Evolutionary conservation across 2,329 filamentous ascomycete genomes (phyloP).

Genomic region (Chrysosporium queenslandicum): DNA sequence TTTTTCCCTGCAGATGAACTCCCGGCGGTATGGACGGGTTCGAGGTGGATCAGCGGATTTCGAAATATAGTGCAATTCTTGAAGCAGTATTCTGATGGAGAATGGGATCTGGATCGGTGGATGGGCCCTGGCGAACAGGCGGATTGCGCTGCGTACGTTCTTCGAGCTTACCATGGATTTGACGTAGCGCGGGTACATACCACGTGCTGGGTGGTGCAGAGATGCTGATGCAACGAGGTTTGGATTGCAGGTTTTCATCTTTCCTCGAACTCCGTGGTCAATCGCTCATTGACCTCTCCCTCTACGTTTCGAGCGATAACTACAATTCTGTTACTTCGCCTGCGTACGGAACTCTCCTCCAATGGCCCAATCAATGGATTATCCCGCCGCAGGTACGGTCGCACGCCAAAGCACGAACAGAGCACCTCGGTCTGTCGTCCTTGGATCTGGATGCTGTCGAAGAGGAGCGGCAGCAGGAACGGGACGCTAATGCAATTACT

Average conservation of each 20-base stretch:
- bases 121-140: conserved; percentile 37
- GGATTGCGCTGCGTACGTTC: conserved; percentile 42
- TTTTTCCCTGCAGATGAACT: conserved; percentile 41
- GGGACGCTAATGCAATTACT: conserved; percentile 30
- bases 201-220: too few relatives aligned
- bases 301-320: conserved; percentile 85
- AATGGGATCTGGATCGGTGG: conserved; percentile 41
- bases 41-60: conserved; percentile 45
- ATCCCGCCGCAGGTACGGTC: conserved; percentile 64
- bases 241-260: conserved; percentile 40
- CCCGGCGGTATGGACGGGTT: conserved; percentile 48
- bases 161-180: neutral
- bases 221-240: neutral
- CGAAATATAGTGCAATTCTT: conserved; percentile 46
- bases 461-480: conserved; percentile 26
- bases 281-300: conserved; percentile 69
- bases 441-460: conserved; percentile 51
- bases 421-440: conserved; percentile 57
- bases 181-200: neutral
- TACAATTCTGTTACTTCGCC: conserved; percentile 69
- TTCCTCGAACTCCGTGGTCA: conserved; percentile 67
- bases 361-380: conserved; percentile 82
- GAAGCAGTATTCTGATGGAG: conserved; percentile 36
- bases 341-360: conserved; percentile 67
- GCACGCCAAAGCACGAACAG: conserved; percentile 59